phyloP scores from a whole-genome alignment of 139 green algal genomes.

The Marvania coccoides region DNA sequence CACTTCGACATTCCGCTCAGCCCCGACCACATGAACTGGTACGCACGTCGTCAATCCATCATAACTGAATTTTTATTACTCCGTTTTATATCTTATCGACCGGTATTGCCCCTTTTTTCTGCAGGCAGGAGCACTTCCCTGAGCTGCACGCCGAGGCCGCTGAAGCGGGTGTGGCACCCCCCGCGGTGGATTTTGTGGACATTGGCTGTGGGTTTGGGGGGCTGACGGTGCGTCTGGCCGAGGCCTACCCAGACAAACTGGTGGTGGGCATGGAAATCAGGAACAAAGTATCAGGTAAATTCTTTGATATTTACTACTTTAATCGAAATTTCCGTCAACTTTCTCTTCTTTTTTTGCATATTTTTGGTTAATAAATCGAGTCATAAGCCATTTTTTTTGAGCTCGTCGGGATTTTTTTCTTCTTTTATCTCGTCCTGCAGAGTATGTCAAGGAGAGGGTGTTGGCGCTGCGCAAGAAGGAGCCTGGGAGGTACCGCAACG shows the following conservation, averaged over 20 bases:
- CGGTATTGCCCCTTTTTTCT: neutral
- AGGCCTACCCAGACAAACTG: conserved; percentile 84
- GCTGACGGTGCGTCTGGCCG: conserved; percentile 76
- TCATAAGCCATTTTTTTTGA: neutral
- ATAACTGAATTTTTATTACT: no score
- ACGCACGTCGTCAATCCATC: neutral
- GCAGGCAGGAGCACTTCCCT: conserved; percentile 19
- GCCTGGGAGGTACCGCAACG: conserved; percentile 58
- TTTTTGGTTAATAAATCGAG: neutral
- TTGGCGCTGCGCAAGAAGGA: conserved; percentile 62
- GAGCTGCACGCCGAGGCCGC: conserved; percentile 25
- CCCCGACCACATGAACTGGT: conserved; percentile 67
- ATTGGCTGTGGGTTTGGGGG: conserved; percentile 97
- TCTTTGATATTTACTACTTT: no score
- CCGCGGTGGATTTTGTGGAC: conserved; percentile 67
- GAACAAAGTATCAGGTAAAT: conserved; percentile 75
- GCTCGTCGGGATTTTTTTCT: neutral
- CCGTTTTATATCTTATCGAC: no score
- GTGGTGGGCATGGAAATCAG: conserved; percentile 95
- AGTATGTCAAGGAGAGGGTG: conserved; percentile 89
- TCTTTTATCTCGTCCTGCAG: conserved; percentile 8
- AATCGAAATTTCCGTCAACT: no score
- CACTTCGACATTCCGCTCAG: conserved; percentile 57
- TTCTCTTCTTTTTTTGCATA: no score
- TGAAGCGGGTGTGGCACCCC: neutral